Conservation (phyloP, 257 asterid genomes). For the Lithospermum erythrorhizon region DNA sequence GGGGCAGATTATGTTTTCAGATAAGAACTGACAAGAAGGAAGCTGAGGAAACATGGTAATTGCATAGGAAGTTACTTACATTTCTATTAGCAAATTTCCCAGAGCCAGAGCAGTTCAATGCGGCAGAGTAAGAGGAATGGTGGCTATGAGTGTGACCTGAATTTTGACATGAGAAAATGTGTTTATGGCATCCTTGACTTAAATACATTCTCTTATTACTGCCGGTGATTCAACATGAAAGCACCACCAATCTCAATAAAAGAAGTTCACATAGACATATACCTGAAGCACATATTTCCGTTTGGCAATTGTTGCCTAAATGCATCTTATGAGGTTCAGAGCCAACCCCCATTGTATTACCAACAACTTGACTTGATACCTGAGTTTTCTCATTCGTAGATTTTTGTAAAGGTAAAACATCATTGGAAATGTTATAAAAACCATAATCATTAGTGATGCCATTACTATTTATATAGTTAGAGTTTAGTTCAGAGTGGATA, state of each 20-base stretch:
- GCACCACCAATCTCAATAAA: background rate
- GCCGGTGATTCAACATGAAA: background rate
- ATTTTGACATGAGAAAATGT: slow-evolving; percentile 12
- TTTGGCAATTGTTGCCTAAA: slow-evolving; percentile 14
- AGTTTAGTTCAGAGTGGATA: slow-evolving; percentile 79
- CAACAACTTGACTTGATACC: slow-evolving; percentile 30
- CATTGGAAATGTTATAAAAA: slow-evolving; percentile 30
- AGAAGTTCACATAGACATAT: background rate
- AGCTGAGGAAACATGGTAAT: background rate
- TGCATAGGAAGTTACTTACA: slow-evolving; percentile 26
- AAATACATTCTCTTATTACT: background rate
- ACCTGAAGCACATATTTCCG: slow-evolving; percentile 40
- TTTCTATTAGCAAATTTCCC: slow-evolving; percentile 17
- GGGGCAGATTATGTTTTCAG: background rate
- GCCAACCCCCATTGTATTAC: slow-evolving; percentile 29
- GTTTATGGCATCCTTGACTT: slow-evolving; percentile 5
- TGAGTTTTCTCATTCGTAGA: slow-evolving; percentile 65
- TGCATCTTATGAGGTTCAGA: slow-evolving; percentile 20
- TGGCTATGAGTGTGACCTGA: slow-evolving; percentile 28
- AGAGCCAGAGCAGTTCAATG: slow-evolving; percentile 11
- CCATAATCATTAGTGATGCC: slow-evolving; percentile 30
- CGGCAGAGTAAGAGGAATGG: slow-evolving; percentile 17
- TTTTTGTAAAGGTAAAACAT: slow-evolving; percentile 74
- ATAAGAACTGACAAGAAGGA: slow-evolving; percentile 3
- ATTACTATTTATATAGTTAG: slow-evolving; percentile 50